Base-by-base conservation (phyloP, 1,284 basidiomycete genomes). In the Inonotus hispidus region DNA sequence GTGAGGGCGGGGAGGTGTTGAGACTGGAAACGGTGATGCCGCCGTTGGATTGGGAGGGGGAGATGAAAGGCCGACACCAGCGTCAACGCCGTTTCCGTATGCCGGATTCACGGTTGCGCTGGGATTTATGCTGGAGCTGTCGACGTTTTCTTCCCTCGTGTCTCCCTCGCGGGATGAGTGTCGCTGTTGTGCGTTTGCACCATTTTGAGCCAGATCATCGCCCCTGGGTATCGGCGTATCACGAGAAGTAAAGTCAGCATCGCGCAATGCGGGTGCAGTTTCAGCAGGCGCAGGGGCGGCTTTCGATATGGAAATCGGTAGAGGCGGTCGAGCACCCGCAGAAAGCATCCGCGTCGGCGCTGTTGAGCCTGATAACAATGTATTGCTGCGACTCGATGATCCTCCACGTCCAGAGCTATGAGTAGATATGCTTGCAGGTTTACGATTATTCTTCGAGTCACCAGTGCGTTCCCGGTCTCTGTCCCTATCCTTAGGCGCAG, bases 171-270 rank as follows among this genome's bases (percentile, higher is more conserved):
- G 54, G 25, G 35, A 1, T 23, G 21, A 19, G 32, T 35, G 45
- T 14, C 8, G 25, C 46, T 61, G 46, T 3, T 41, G 35, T 32
- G 21, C 52, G 38, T 25, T 32, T 25, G 46, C 43, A 6, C 45
- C 53, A 21, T 43, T 38, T 16, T 56, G 50, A 49, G 14, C 43
- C n/a, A 2, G 8, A 2, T 43, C 41, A 8, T 43, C 41, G 41
- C 16, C 16, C 19, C n/a, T 43, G 19, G 41, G 16, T 6, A 43
- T 32, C 8, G 32, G 41, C 53, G 82, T 76, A 68, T 83, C 83
- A 63, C 89, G 89, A 0, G 85, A 82, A 0, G 83, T 79, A 66
- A 93, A 88, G 64, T 92, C 90, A 60, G 85, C 87, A 66, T 88
- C 85, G 65, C 87, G 82, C 56, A 89, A 75, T 0, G 88, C 82